Evolutionary conservation across 2,329 filamentous ascomycete genomes (phyloP).

Genomic region (Dothideomycetes sp.): DNA sequence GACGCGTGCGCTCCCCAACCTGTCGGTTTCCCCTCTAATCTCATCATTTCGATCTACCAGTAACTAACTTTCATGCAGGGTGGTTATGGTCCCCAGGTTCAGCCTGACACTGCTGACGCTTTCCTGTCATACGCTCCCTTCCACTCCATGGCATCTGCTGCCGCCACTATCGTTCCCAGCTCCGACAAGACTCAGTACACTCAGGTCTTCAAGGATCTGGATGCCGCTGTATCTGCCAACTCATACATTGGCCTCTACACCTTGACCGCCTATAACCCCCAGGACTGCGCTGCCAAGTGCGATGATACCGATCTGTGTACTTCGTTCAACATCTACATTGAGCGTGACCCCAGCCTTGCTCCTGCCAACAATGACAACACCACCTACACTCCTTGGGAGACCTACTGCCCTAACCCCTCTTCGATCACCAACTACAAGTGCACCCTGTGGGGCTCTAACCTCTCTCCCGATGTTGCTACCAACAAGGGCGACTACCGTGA

Average conservation of each 20-base stretch:
- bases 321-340: constrained; percentile 28
- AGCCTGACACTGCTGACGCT: constrained; percentile 19
- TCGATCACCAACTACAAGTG: constrained; percentile 32
- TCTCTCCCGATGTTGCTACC: constrained; percentile 22
- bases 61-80: too few species aligned
- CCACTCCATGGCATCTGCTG: constrained; percentile 17
- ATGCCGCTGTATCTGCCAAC: constrained; percentile 21
- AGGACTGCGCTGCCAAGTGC: constrained; percentile 23
- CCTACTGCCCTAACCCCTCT: constrained; percentile 28
- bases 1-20: constrained; percentile 31
- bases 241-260: constrained; percentile 25
- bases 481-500: constrained; percentile 21
- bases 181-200: constrained; percentile 18
- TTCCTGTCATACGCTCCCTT: constrained; percentile 21
- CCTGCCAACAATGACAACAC: constrained; percentile 21
- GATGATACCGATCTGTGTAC: constrained; percentile 25
- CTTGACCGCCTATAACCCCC: constrained; percentile 23
- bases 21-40: constrained; percentile 27
- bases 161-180: constrained; percentile 13
- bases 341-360: constrained; percentile 26
- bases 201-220: constrained; percentile 24
- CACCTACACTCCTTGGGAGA: constrained; percentile 18
- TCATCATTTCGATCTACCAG: too few species aligned
- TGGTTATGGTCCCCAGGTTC: constrained; percentile 23
- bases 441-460: constrained; percentile 29